Base-by-base conservation (phyloP, 163 green algal genomes). In the Volvox carteri region DNA sequence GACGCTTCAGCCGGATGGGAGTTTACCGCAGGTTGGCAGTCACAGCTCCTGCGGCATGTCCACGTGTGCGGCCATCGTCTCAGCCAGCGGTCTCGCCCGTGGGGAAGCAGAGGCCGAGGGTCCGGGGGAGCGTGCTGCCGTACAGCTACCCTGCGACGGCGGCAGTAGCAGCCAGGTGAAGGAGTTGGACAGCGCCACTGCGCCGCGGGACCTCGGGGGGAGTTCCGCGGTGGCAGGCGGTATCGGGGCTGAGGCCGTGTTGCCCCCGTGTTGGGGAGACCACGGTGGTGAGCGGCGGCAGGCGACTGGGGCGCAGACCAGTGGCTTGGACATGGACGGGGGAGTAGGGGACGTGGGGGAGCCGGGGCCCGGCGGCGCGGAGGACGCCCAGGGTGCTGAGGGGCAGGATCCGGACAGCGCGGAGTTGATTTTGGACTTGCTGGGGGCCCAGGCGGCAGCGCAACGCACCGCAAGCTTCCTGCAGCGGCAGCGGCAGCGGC, bases 391-490 rank as follows among this genome's bases (percentile, higher is more conserved):
- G 54, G 54, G 54, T 23, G 54, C 54, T 23, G 54, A 2, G 19
- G 28, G 54, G 19, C 60, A 35, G 60, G 60, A 72, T 33, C 23
- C n/a, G 11, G 83, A 88, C 39, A 75, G 48, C 25, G 83, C 83
- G 28, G 83, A 88, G 48, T 35, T 88, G 3, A 88, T 88, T n/a
- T 28, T 88, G 67, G 83, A 88, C 70, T 42, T 88, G 50, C 44
- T 88, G 48, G 83, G 83, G 0, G 68, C 67, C 7, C 83, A 88
- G 68, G 83, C 83, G 4, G 83, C 83, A 4, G 83, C 83, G 35
- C 83, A 88, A 50, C 83, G 83, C 44, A 88, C 65, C 68, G 42
- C 67, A 23, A 83, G 68, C 83, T 88, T 88, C 50, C 35, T 81
- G 2, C 0, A n/a, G 25, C 50, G 83, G 42, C 78, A 86, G n/a